Evolutionary conservation across 2,329 filamentous ascomycete genomes (phyloP).

Genomic region (Apiospora saccharicola): DNA sequence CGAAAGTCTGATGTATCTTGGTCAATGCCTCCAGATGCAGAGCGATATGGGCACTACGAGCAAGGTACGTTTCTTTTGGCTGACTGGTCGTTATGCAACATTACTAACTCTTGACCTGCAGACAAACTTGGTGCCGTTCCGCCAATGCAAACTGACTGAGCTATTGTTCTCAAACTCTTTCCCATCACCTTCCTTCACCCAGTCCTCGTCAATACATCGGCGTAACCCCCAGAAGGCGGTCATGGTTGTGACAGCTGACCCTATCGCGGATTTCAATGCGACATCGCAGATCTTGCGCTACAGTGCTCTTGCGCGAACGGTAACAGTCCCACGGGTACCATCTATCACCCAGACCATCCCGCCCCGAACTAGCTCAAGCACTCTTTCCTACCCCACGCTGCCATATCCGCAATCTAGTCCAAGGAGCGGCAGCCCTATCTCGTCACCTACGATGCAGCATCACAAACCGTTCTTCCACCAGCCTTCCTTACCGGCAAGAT

Average conservation of each 20-base stretch:
- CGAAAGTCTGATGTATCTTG: slow-evolving; percentile 96
- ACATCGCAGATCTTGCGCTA: slow-evolving; percentile 96
- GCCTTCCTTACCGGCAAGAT: slow-evolving; percentile 35
- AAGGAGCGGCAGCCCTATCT: slow-evolving; percentile 37
- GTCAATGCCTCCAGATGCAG: slow-evolving; percentile 96
- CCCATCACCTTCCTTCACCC: slow-evolving; percentile 58
- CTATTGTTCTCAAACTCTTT: slow-evolving; percentile 89
- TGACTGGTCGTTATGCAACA: not conserved
- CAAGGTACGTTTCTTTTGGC: slow-evolving; percentile 63
- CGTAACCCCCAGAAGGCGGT: slow-evolving; percentile 84
- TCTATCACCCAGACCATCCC: slow-evolving; percentile 79
- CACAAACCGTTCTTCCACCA: slow-evolving; percentile 51
- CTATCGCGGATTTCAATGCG: slow-evolving; percentile 92
- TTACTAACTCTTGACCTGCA: slow-evolving; percentile 44
- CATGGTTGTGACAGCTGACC: slow-evolving; percentile 97
- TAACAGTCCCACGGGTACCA: slow-evolving; percentile 88
- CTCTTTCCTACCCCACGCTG: slow-evolving; percentile 28
- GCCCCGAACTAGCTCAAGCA: slow-evolving; percentile 40
- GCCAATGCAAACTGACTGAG: slow-evolving; percentile 86
- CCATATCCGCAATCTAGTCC: slow-evolving; percentile 33
- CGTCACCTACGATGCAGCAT: slow-evolving; percentile 44
- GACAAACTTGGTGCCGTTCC: slow-evolving; percentile 78
- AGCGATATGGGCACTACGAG: slow-evolving; percentile 76
- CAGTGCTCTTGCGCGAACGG: slow-evolving; percentile 88
- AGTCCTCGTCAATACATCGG: slow-evolving; percentile 46